A percentile compares a stretch with the other conserved stretches of the same genome.
phyloP scores from a whole-genome alignment of 2,329 filamentous ascomycete species.

The Trichoderma arundinaceum region DNA sequence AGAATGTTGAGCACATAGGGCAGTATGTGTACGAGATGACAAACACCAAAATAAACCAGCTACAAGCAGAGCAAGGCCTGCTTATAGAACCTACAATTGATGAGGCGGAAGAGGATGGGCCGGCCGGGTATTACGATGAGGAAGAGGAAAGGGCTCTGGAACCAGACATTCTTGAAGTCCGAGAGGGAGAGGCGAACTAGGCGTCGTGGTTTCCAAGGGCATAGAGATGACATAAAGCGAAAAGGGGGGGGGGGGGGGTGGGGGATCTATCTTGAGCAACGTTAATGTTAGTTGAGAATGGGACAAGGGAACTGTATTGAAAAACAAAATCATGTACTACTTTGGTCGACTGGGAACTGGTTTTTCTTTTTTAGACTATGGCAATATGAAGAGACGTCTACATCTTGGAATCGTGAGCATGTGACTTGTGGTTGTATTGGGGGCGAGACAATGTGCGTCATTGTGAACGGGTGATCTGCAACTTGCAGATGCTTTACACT shows the following conservation, averaged over 20 bases:
- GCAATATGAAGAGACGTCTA: not conserved
- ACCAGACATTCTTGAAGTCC: conserved; percentile 46
- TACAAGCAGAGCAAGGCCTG: conserved; percentile 48
- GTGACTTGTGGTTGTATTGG: conserved; percentile 14
- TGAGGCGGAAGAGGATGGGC: conserved; percentile 40
- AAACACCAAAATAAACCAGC: conserved; percentile 60
- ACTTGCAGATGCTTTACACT: not conserved
- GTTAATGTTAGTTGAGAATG: not conserved
- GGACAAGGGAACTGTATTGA: conserved; percentile 1
- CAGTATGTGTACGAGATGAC: conserved; percentile 99
- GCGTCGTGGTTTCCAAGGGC: not conserved
- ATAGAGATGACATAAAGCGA: not conserved
- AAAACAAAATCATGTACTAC: not conserved
- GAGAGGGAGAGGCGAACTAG: conserved; percentile 41
- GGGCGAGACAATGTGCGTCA: conserved; percentile 13
- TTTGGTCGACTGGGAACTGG: not conserved
- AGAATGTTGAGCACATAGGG: conserved; percentile 89
- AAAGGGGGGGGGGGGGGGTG: not conserved
- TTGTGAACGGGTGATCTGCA: conserved; percentile 30
- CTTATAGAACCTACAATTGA: conserved; percentile 38
- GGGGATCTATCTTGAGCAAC: not conserved
- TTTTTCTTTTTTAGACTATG: not conserved
- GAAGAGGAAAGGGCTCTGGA: conserved; percentile 43
- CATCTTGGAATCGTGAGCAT: not conserved
- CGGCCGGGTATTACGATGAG: conserved; percentile 42